Conservation (phyloP, 768 basidiomycete species). For the Neoboletus subvelutipes region DNA sequence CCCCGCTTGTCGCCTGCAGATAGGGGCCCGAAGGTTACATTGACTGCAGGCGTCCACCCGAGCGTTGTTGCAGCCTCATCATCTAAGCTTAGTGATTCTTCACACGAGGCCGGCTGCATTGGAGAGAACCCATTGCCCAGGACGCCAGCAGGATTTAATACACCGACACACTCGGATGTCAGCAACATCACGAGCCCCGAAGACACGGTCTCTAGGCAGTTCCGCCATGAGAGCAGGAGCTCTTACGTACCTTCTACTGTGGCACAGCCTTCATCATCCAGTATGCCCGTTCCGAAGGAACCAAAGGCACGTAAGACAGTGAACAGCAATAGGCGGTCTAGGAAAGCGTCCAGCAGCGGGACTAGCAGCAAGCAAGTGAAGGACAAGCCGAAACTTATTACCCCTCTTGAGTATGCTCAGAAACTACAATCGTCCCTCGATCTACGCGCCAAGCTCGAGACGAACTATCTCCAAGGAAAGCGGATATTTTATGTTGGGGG, state of each 20-base stretch:
- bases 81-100: neutral
- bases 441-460: slow-evolving; percentile 19
- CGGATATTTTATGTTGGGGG: slow-evolving; percentile 59
- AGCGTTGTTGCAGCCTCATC: neutral
- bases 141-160: slow-evolving; percentile 11
- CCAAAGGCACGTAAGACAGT: slow-evolving; percentile 22
- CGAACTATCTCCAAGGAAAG: slow-evolving; percentile 48
- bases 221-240: neutral
- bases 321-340: slow-evolving; percentile 17
- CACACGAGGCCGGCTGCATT: neutral
- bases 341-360: neutral
- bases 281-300: neutral
- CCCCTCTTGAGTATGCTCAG: slow-evolving; percentile 54
- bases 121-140: neutral
- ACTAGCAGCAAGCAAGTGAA: slow-evolving; percentile 34
- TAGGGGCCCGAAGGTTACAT: neutral
- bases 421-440: slow-evolving; percentile 39
- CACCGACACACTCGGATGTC: neutral
- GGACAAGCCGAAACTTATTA: slow-evolving; percentile 42
- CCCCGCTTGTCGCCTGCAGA: neutral
- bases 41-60: neutral
- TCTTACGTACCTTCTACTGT: neutral
- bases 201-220: neutral
- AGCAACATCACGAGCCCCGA: slow-evolving; percentile 26
- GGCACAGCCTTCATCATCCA: neutral